phyloP scores from a whole-genome alignment of 108 stramenopile species.

The Mayamaea pseudoterrestris region DNA sequence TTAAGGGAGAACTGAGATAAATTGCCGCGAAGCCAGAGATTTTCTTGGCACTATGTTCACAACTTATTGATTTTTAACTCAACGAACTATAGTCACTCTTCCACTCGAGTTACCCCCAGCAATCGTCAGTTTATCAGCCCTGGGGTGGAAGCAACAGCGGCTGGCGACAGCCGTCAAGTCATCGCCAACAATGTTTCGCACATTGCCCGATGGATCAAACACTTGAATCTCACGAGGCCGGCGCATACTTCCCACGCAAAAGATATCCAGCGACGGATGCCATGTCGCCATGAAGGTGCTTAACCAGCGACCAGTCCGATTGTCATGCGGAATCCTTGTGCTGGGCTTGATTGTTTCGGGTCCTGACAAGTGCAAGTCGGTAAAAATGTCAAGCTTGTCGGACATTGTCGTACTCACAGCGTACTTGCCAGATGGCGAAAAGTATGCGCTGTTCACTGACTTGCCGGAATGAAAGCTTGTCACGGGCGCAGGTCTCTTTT shows the following conservation, averaged over 20 bases:
- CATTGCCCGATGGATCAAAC: conserved; percentile 33
- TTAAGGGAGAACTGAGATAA: no score
- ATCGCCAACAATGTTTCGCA: conserved; percentile 49
- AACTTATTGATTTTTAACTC: background rate
- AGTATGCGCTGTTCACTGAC: conserved; percentile 70
- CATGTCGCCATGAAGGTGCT: conserved; percentile 67
- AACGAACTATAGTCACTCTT: conserved; percentile 52
- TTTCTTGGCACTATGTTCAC: no score
- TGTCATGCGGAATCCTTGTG: conserved; percentile 57
- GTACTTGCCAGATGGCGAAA: conserved; percentile 52
- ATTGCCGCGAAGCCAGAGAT: no score
- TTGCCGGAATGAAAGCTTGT: conserved; percentile 29
- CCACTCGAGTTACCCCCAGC: conserved; percentile 76
- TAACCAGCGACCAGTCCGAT: conserved; percentile 73
- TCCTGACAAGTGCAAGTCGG: conserved; percentile 32
- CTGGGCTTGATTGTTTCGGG: conserved; percentile 26
- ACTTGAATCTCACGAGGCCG: conserved; percentile 61
- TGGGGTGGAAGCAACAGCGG: conserved; percentile 76
- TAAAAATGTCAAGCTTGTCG: conserved; percentile 47
- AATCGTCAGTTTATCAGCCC: conserved; percentile 33
- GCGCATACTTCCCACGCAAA: conserved; percentile 68
- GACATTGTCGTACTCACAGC: conserved; percentile 53
- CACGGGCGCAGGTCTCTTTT: conserved; percentile 24
- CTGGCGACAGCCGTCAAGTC: conserved; percentile 61
- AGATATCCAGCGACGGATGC: conserved; percentile 57